A percentile compares a stretch with the other conserved stretches of the same genome.
phyloP scores from a whole-genome alignment of 495 filamentous ascomycete genomes.

The Articulospora tetracladia region DNA sequence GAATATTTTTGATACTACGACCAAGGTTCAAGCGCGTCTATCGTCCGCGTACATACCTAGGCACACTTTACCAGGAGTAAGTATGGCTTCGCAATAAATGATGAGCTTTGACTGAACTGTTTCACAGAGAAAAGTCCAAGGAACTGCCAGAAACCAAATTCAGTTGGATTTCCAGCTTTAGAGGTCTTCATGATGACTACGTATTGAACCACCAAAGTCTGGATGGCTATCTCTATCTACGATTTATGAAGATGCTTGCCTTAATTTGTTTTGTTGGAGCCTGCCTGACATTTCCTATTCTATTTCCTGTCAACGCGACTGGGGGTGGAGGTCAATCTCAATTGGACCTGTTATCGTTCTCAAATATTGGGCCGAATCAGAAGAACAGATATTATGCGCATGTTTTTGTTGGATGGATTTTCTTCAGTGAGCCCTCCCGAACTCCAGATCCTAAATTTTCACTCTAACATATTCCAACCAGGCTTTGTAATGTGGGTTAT shows the following conservation, averaged over 20 bases:
- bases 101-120: background rate
- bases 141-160: slow-evolving; percentile 61
- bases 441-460: slow-evolving; percentile 2
- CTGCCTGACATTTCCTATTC: slow-evolving; percentile 75
- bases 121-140: slow-evolving; percentile 59
- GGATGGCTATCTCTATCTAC: slow-evolving; percentile 82
- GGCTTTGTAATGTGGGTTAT: slow-evolving; percentile 86
- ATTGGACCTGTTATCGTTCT: slow-evolving; percentile 74
- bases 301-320: slow-evolving; percentile 85
- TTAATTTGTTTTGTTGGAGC: slow-evolving; percentile 75
- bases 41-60: slow-evolving; percentile 80
- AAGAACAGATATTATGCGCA: slow-evolving; percentile 77
- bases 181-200: slow-evolving; percentile 74
- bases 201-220: slow-evolving; percentile 85
- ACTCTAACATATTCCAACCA: slow-evolving; percentile 30
- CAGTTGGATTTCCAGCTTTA: slow-evolving; percentile 72
- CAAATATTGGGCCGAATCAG: slow-evolving; percentile 57
- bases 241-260: slow-evolving; percentile 71
- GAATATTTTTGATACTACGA: slow-evolving; percentile 74
- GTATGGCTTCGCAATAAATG: slow-evolving; percentile 8
- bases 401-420: slow-evolving; percentile 69
- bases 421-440: slow-evolving; percentile 53
- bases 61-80: slow-evolving; percentile 61
- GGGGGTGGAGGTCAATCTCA: slow-evolving; percentile 64
- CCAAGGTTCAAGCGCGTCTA: slow-evolving; percentile 70